These are phyloP conservation scores for Didymellaceae sp. DNA, from an alignment of 2,329 filamentous ascomycete genomes.

Conservation along the genomic window DNA sequence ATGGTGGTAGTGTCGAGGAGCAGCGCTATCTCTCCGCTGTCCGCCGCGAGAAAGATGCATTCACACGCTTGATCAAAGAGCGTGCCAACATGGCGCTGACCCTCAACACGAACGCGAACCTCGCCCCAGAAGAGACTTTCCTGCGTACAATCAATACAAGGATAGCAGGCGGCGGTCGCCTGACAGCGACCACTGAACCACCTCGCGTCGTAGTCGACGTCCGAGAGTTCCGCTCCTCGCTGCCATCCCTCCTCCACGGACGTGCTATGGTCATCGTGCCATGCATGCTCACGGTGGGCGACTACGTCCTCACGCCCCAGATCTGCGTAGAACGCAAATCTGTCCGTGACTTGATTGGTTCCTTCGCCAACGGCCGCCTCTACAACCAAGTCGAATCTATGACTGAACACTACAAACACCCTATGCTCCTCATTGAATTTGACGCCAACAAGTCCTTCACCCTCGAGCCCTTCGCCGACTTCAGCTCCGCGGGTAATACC, in stretches of 20 bases:
- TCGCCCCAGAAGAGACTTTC: constrained; percentile 88
- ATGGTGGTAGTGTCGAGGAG: constrained; percentile 92
- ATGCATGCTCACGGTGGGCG: constrained; percentile 94
- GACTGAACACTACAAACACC: constrained; percentile 87
- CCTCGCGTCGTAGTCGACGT: constrained; percentile 94
- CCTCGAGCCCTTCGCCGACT: constrained; percentile 67
- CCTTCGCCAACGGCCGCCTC: constrained; percentile 87
- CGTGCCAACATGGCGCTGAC: constrained; percentile 91
- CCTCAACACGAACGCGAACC: constrained; percentile 69
- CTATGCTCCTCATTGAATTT: constrained; percentile 96
- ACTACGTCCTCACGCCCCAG: constrained; percentile 89
- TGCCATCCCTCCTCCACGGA: constrained; percentile 90
- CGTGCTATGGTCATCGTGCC: constrained; percentile 87
- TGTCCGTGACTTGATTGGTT: constrained; percentile 86
- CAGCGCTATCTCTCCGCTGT: constrained; percentile 90
- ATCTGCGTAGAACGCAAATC: constrained; percentile 97
- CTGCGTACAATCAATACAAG: constrained; percentile 94
- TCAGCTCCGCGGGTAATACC: constrained; percentile 56
- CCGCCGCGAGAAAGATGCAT: constrained; percentile 94
- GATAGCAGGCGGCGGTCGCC: constrained; percentile 88
- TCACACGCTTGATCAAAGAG: constrained; percentile 93
- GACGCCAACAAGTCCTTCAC: constrained; percentile 98
- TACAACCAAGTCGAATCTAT: constrained; percentile 94
- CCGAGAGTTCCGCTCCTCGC: constrained; percentile 90
- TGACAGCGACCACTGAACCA: constrained; percentile 82